Evolutionary conservation across 1,284 basidiomycete genomes (phyloP), one percentile per base, ranked within the genome.

Genomic region (Heterobasidion occidentale): DNA sequence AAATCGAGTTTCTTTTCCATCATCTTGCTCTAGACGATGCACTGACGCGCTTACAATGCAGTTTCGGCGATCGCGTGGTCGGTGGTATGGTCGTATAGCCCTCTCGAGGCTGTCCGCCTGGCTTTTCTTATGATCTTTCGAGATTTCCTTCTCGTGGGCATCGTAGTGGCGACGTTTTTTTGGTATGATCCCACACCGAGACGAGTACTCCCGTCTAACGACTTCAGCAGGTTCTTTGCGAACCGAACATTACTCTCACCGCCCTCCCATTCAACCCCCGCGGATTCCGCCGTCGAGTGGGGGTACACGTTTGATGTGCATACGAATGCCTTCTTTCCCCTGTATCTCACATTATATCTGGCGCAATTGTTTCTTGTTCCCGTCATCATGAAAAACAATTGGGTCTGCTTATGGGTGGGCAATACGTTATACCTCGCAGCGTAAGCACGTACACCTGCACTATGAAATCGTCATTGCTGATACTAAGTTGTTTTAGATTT

Each of bases 301-400:
- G 89, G 87, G 15, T 97, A 95, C 71, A 90, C 90, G 14, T 95
- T 98, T 65, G 94, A 97, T 70, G 90, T 97, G 15, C 93, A 95
- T 67, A 94, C 90, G 60, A 97, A 97, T 66, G 86, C 92, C 5
- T 97, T 97, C 78, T 96, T 96, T 72, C 94, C 94, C 4, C 76
- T 93, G 55, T 95, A 91, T 72, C 79, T 96, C 58, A 88, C 90
- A 15, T 79, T 95, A 53, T 94, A 95, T 68, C 76, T 93, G 54
- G 88, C 86, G 0, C 90, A 96, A 66, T 77, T 96, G 3, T 85
- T 94, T 60, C 77, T 97, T 6, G 80, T 92, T 0, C 88, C 92
- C 1, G 79, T 96, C 45, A 77, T 97, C 51, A 80, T 90, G 33
- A 83, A 82, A 66, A 83, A 86, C 63, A 93, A 91, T 63, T 97